Conservation (phyloP, 371 early-diverging fungal species). For the Batkoa obscura region DNA sequence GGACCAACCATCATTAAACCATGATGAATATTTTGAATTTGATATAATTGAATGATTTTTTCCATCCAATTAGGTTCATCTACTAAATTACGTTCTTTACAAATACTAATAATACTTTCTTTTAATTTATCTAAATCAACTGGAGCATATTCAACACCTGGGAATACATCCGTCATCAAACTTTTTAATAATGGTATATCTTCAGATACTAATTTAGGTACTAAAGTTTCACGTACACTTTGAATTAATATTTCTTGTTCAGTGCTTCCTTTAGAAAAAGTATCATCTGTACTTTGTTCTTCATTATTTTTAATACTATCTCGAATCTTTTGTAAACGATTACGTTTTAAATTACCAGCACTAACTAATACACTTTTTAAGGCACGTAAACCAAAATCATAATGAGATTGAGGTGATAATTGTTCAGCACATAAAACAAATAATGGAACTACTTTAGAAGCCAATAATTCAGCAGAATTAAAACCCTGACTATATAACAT, state of each 20-base stretch:
- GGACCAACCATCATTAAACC: conserved; percentile 99
- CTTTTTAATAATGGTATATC: conserved; percentile 76
- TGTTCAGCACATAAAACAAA: conserved; percentile 91
- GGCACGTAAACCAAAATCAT: conserved; percentile 98
- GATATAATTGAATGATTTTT: conserved; percentile 91
- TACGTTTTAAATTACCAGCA: conserved; percentile 94
- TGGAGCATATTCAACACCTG: conserved; percentile 72
- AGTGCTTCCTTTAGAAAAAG: conserved; percentile 38
- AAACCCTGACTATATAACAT: conserved; percentile 98
- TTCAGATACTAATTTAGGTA: conserved; percentile 90
- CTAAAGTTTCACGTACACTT: conserved; percentile 89
- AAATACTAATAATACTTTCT: conserved; percentile 54
- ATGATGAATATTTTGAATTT: conserved; percentile 94
- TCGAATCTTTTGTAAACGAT: conserved; percentile 38
- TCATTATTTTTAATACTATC: conserved; percentile 15
- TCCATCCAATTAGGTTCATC: conserved; percentile 76
- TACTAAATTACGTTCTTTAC: conserved; percentile 54
- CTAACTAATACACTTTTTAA: conserved; percentile 95
- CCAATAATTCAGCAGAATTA: conserved; percentile 82
- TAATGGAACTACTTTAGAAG: conserved; percentile 89
- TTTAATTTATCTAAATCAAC: conserved; percentile 58
- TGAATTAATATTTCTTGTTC: conserved; percentile 90
- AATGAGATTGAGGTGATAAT: conserved; percentile 86
- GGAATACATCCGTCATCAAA: conserved; percentile 88
- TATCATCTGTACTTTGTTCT: conserved; percentile 16